These are phyloP conservation scores for Gyromitra esculenta DNA, from an alignment of 2,329 filamentous ascomycete species.

Conservation along the genomic window DNA sequence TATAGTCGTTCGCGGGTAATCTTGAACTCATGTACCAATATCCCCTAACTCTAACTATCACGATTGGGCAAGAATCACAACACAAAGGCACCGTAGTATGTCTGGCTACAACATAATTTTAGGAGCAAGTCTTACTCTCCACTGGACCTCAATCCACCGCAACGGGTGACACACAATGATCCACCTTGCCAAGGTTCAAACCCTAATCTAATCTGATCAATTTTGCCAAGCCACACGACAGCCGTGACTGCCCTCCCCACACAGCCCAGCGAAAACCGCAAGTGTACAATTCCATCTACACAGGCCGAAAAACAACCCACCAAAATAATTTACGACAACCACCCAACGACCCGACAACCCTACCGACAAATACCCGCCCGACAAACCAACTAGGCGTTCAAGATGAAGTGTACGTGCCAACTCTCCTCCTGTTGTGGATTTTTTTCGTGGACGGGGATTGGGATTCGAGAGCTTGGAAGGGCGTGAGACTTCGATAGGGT, in stretches of 20 bases:
- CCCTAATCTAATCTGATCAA: slow-evolving; percentile 28
- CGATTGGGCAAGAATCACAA: too few species aligned
- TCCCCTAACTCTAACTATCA: too few species aligned
- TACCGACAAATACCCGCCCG: slow-evolving; percentile 50
- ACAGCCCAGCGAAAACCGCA: slow-evolving; percentile 7
- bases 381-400: slow-evolving; percentile 51
- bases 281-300: slow-evolving; percentile 35
- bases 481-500: not conserved
- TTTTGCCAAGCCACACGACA: slow-evolving; percentile 29
- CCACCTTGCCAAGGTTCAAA: not conserved
- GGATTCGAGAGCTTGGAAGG: not conserved
- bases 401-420: slow-evolving; percentile 61
- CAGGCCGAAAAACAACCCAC: slow-evolving; percentile 24
- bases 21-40: too few species aligned
- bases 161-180: not conserved
- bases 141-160: not conserved
- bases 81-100: too few species aligned
- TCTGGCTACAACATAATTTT: too few species aligned
- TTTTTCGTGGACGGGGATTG: slow-evolving; percentile 15
- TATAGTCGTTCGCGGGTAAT: too few species aligned
- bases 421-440: slow-evolving; percentile 27
- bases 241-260: slow-evolving; percentile 49
- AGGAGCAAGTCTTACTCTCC: too few species aligned
- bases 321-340: slow-evolving; percentile 46
- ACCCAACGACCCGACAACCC: slow-evolving; percentile 55